Evolutionary conservation across 306 rosid genomes (phyloP), one percentile per base, ranked within the genome.

Genomic region (Lathyrus tuberosus): DNA sequence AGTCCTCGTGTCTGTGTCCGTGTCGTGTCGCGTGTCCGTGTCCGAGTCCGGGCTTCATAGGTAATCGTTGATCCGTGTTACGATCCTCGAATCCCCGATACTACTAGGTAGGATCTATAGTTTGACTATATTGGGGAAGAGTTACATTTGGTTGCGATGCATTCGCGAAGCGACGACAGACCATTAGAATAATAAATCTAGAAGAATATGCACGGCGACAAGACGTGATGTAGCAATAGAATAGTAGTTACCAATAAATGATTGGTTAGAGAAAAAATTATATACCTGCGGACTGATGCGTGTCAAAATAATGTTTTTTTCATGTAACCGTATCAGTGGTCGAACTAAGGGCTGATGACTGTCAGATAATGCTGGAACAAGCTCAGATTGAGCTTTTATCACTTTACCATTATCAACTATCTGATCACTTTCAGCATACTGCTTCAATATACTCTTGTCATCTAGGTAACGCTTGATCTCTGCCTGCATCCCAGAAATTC

Each of bases 211-310:
- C 63, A 70, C 41, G 54, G n/a, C 51, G 31, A 42, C 42, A 11
- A 33, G 37, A 64, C 9, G 52, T 41, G 71, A 68, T 11, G 52
- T 47, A 71, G 65, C 56, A 53, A 53, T 5, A 53, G 8, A 22
- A 53, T 53, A 16, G 17, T 37, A 76, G 57, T 58, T n/a, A 67
- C 38, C 18, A 28, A 15, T 26, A 62, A 70, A 72, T 64, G 26
- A 54, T 26, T 60, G 51, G 62, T 33, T 71, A 68, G 61, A n/a
- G 6, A 30, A 28, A 28, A 58, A 30, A 41, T 33, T 43, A 70
- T 58, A 67, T 72, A 94, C 99, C 97, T 86, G 97, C 0, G 99
- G 99, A 80, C 91, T 95, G 67, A 95, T 95, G 71, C 99, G 97
- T 10, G 99, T 95, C 83, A 95, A 76, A 76, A 95, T 95, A 72